A percentile compares a stretch with the other conserved stretches of the same genome.
Conservation (phyloP, 2,329 filamentous ascomycete species). For the Fusarium sterilihyphosum region DNA sequence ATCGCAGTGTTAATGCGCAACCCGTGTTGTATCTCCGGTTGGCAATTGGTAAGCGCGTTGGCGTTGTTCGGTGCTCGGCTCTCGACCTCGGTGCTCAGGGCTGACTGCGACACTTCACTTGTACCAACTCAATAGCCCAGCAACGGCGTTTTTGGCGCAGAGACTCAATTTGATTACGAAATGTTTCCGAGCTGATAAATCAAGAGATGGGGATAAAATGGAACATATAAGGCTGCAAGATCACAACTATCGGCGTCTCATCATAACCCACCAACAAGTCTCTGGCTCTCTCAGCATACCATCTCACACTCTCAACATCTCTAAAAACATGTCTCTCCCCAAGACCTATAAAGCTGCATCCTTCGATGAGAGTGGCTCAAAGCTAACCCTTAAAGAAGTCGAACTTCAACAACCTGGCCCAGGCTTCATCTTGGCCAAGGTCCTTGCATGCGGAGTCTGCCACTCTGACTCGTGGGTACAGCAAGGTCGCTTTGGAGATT, state of each 20-base stretch:
- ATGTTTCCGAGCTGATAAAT: not conserved
- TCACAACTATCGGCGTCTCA: accelerated
- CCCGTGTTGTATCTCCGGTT: too few relatives aligned
- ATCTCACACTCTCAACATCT: not conserved
- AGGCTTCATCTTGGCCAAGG: constrained; percentile 73
- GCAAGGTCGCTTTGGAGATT: constrained; percentile 60
- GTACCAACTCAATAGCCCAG: accelerated
- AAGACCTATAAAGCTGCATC: constrained; percentile 74
- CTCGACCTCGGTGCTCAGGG: not conserved
- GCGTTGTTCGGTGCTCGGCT: not conserved
- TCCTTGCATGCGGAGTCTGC: constrained; percentile 77
- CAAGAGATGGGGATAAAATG: accelerated
- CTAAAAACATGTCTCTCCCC: constrained; percentile 57
- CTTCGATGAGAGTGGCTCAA: constrained; percentile 60
- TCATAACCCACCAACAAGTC: not conserved
- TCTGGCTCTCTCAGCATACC: too few relatives aligned
- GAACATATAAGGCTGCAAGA: not conserved
- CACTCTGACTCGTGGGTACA: constrained; percentile 66
- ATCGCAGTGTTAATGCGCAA: too few relatives aligned
- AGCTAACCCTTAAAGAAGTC: constrained; percentile 67
- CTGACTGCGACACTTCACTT: not conserved
- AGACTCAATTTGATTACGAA: accelerated
- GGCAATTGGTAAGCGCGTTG: accelerated
- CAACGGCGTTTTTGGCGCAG: accelerated
- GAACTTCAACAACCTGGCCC: constrained; percentile 64